Evolutionary conservation across 2,329 filamentous ascomycete species (phyloP).

Genomic region (Didymella arachidicola): DNA sequence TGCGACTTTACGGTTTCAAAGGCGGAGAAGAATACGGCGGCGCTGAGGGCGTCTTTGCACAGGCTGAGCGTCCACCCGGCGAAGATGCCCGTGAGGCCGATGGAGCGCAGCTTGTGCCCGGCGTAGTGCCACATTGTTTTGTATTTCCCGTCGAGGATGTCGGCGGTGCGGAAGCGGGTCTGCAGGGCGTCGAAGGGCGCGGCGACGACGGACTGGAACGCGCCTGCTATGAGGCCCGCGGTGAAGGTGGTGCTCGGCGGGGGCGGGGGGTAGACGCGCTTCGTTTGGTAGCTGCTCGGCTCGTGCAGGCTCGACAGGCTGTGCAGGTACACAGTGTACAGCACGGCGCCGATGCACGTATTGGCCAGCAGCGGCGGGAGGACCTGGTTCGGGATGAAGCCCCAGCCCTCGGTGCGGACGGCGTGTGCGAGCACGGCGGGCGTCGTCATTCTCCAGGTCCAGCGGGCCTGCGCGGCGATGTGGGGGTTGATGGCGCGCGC

Average conservation of each 20-base stretch:
- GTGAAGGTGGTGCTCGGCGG: slow-evolving; percentile 69
- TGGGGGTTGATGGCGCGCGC: slow-evolving; percentile 69
- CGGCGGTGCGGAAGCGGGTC: slow-evolving; percentile 71
- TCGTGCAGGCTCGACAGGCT: slow-evolving; percentile 71
- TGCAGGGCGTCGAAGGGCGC: slow-evolving; percentile 80
- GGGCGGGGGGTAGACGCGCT: slow-evolving; percentile 75
- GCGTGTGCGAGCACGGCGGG: slow-evolving; percentile 74
- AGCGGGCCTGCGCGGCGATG: slow-evolving; percentile 56
- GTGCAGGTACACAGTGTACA: slow-evolving; percentile 79
- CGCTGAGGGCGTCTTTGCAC: slow-evolving; percentile 73
- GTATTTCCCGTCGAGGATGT: slow-evolving; percentile 66
- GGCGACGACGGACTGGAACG: slow-evolving; percentile 73
- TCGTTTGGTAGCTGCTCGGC: slow-evolving; percentile 66
- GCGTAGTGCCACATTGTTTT: slow-evolving; percentile 77
- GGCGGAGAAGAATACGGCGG: slow-evolving; percentile 74
- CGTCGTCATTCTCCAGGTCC: slow-evolving; percentile 72
- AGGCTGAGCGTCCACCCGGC: slow-evolving; percentile 75
- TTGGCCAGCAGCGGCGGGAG: slow-evolving; percentile 78
- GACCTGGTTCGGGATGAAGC: slow-evolving; percentile 77
- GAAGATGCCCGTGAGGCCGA: slow-evolving; percentile 75
- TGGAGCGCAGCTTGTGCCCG: slow-evolving; percentile 71
- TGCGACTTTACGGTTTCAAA: slow-evolving; percentile 82
- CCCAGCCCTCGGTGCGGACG: slow-evolving; percentile 74
- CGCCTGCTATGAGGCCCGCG: slow-evolving; percentile 74
- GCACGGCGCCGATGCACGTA: slow-evolving; percentile 73